These are phyloP conservation scores for Botrytis aclada DNA, from an alignment of 2,329 filamentous ascomycete genomes.

Conservation along the genomic window DNA sequence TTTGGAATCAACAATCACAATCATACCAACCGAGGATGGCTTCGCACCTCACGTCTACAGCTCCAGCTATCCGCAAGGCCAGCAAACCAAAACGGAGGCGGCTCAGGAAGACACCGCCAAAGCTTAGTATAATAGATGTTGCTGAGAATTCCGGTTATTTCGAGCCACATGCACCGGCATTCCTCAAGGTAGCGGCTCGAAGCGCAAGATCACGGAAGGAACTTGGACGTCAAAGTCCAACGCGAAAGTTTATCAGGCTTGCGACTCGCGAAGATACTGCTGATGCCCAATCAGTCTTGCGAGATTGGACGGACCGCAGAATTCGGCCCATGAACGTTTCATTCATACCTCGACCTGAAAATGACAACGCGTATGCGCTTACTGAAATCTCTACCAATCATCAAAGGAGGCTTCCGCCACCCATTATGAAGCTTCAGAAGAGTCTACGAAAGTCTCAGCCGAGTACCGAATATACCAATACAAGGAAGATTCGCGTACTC, in stretches of 20 bases:
- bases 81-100: not conserved
- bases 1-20: constrained; percentile 4
- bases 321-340: constrained; percentile 27
- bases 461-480: not conserved
- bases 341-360: not conserved
- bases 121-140: constrained; percentile 60
- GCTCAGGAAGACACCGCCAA: constrained; percentile 40
- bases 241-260: constrained; percentile 56
- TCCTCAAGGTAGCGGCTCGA: constrained; percentile 60
- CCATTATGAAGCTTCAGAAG: constrained; percentile 4
- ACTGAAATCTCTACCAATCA: constrained; percentile 25
- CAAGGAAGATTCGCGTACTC: constrained; percentile 28
- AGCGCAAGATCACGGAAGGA: constrained; percentile 48
- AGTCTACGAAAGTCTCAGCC: not conserved
- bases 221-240: constrained; percentile 54
- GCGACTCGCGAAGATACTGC: constrained; percentile 59
- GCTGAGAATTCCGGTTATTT: constrained; percentile 38
- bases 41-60: constrained; percentile 26
- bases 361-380: constrained; percentile 21
- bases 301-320: constrained; percentile 50
- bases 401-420: constrained; percentile 24
- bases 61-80: constrained; percentile 6
- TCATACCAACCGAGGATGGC: constrained; percentile 34
- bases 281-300: constrained; percentile 52
- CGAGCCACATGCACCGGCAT: constrained; percentile 45